phyloP scores from a whole-genome alignment of 75 land plant genomes.

The Pinus tabuliformis region DNA sequence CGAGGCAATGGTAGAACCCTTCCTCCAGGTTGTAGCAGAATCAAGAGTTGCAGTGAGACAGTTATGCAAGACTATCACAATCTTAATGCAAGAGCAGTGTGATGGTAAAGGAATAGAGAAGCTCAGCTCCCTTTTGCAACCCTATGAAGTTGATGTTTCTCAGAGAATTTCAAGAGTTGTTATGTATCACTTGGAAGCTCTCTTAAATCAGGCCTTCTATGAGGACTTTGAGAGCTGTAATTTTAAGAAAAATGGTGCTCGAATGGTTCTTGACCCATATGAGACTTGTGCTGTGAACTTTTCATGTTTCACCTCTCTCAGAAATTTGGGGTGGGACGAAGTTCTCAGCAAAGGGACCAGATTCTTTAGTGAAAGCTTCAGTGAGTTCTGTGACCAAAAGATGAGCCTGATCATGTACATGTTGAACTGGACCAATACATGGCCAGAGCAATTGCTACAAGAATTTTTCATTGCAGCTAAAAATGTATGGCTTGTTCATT shows the following conservation, averaged over 20 bases:
- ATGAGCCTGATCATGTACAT: slow-evolving; percentile 54
- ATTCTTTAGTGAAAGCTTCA: slow-evolving; percentile 54
- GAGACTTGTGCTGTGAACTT: slow-evolving; percentile 46
- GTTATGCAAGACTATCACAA: slow-evolving; percentile 38
- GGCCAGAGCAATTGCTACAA: slow-evolving; percentile 54
- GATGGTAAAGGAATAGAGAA: slow-evolving; percentile 30
- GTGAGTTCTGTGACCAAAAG: slow-evolving; percentile 61
- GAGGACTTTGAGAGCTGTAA: no score
- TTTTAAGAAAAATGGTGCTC: slow-evolving; percentile 33
- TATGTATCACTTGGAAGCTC: slow-evolving; percentile 52
- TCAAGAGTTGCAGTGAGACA: slow-evolving; percentile 46
- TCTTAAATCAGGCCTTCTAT: slow-evolving; percentile 59
- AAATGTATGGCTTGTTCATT: slow-evolving; percentile 73
- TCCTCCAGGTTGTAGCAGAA: slow-evolving; percentile 56
- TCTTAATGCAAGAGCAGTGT: slow-evolving; percentile 40
- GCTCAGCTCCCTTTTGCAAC: slow-evolving; percentile 43
- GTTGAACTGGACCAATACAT: slow-evolving; percentile 53
- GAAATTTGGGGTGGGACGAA: slow-evolving; percentile 63
- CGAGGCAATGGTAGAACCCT: slow-evolving; percentile 23
- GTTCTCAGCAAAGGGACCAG: slow-evolving; percentile 51
- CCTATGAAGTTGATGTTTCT: slow-evolving; percentile 40
- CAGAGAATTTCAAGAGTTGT: slow-evolving; percentile 27
- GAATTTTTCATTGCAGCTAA: slow-evolving; percentile 77
- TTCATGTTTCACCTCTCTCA: slow-evolving; percentile 21
- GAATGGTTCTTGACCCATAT: slow-evolving; percentile 42